A percentile compares a stretch with the other conserved stretches of the same genome.
These are phyloP conservation scores for Dioscorea alata DNA, from an alignment of 106 monocot species.

Conservation along the genomic window DNA sequence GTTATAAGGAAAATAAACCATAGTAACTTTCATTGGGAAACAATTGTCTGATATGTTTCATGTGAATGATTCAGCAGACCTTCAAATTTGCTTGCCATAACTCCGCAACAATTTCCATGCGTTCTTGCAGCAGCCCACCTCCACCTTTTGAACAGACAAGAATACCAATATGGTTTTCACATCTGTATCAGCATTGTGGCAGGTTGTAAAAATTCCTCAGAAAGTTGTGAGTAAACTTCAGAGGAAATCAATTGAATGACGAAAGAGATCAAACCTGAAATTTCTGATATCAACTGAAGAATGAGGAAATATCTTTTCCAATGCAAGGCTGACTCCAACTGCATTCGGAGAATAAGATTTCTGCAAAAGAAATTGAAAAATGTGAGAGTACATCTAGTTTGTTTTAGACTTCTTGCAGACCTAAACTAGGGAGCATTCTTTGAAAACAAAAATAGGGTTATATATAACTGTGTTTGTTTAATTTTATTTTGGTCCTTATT, in stretches of 20 bases:
- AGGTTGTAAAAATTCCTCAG: too few relatives aligned
- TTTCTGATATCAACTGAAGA: constrained; percentile 55
- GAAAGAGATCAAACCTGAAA: constrained; percentile 27
- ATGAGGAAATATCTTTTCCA: constrained; percentile 79
- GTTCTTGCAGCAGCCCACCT: constrained; percentile 79
- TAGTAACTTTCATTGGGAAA: background rate
- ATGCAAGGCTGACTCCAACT: constrained; percentile 84
- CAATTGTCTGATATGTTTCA: background rate
- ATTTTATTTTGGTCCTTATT: too few relatives aligned
- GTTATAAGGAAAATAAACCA: background rate
- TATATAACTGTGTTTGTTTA: too few relatives aligned
- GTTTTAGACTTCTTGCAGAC: background rate
- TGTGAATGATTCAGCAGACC: constrained; percentile 21
- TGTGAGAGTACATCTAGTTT: background rate
- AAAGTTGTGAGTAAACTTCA: too few relatives aligned
- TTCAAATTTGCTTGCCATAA: constrained; percentile 91
- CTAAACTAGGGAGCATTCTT: too few relatives aligned
- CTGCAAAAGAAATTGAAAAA: constrained; percentile 22
- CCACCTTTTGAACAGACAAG: constrained; percentile 97
- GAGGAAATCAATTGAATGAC: too few relatives aligned
- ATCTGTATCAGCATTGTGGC: constrained; percentile 27
- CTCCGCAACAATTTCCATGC: constrained; percentile 89
- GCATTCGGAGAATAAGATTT: constrained; percentile 73
- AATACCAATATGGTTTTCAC: constrained; percentile 41
- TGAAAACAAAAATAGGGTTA: too few relatives aligned